Evolutionary conservation across 768 basidiomycete genomes (phyloP).

Genomic region (Erythrobasidium yunnanense): DNA sequence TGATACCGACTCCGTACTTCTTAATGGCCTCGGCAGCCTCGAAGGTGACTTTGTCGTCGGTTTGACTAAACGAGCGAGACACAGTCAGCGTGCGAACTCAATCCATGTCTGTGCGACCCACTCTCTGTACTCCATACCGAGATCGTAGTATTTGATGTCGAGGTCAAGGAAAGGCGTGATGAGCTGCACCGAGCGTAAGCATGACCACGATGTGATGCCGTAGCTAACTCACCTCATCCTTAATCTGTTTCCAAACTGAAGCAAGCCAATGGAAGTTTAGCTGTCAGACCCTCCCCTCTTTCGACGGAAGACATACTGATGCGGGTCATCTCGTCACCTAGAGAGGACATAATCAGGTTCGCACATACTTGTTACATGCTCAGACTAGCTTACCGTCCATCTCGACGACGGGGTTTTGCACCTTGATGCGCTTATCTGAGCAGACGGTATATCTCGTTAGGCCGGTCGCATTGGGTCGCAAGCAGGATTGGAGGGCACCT

Average conservation of each 20-base stretch:
- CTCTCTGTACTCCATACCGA: conserved; percentile 48
- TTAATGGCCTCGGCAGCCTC: conserved; percentile 91
- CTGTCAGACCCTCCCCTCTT: too few species aligned
- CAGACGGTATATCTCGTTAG: background rate
- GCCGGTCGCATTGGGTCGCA: too few species aligned
- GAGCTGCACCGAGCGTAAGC: conserved; percentile 51
- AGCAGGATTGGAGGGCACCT: background rate
- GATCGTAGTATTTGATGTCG: conserved; percentile 95
- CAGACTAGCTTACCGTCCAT: conserved; percentile 39
- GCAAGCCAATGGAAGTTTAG: background rate
- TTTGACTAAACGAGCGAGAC: too few species aligned
- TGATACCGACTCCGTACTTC: conserved; percentile 91
- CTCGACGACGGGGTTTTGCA: conserved; percentile 39
- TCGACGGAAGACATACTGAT: too few species aligned
- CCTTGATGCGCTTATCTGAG: conserved; percentile 32
- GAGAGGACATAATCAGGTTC: conserved; percentile 46
- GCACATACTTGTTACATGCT: too few species aligned
- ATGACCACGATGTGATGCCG: background rate
- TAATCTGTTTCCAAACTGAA: conserved; percentile 26
- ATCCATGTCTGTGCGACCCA: background rate
- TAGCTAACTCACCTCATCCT: conserved; percentile 59
- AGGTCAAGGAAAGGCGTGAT: conserved; percentile 89
- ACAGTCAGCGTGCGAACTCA: too few species aligned
- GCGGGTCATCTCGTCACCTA: conserved; percentile 84
- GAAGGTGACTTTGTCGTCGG: conserved; percentile 81